Conservation (phyloP, 495 filamentous ascomycete species). For the Chaetomium cochliodes region DNA sequence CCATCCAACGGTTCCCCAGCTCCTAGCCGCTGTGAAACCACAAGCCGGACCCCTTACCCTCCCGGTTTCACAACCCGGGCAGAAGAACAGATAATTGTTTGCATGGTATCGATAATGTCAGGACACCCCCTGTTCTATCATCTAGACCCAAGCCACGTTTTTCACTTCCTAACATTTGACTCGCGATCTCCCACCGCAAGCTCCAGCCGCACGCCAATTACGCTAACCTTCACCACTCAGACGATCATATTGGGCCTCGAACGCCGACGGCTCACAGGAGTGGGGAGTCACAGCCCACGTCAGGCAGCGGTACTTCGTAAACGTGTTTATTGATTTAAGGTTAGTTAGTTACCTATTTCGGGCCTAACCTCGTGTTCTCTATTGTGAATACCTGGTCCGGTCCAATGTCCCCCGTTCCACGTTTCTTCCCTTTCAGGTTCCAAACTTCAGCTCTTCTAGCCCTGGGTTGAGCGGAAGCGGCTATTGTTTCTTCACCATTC, state of each 20-base stretch:
- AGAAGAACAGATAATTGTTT: neutral
- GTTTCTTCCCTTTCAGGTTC: too few relatives aligned
- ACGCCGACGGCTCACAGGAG: constrained; percentile 4
- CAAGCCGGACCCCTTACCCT: constrained; percentile 2
- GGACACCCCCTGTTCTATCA: neutral
- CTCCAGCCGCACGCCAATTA: neutral
- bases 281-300: constrained; percentile 5
- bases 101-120: neutral
- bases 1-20: neutral
- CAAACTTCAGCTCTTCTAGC: neutral
- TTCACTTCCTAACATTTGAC: neutral
- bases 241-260: neutral
- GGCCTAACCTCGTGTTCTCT: too few relatives aligned
- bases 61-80: constrained; percentile 1
- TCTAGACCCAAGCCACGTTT: constrained; percentile 4
- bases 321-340: too few relatives aligned
- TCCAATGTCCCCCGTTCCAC: too few relatives aligned
- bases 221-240: neutral
- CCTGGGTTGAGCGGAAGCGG: too few relatives aligned
- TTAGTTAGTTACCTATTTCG: neutral
- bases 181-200: neutral
- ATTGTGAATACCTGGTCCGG: too few relatives aligned
- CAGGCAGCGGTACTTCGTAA: neutral
- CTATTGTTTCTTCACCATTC: neutral
- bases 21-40: constrained; percentile 2